These are phyloP conservation scores for Pecoramyces ruminantium DNA, from an alignment of 192 early-diverging fungal species.

Conservation along the genomic window DNA sequence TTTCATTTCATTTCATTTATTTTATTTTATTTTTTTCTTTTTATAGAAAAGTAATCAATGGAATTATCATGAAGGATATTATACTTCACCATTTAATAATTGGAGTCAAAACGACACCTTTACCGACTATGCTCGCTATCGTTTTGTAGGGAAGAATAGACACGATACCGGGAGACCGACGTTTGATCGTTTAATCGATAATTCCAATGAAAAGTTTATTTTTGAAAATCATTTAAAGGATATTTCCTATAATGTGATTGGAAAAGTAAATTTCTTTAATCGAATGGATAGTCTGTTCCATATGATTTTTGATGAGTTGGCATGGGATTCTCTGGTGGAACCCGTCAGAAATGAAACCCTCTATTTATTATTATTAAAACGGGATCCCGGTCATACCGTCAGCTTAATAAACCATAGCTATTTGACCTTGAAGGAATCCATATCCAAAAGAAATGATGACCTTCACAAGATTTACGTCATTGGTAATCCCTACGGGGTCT, in stretches of 20 bases:
- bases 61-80: neutral
- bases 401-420: too few species aligned
- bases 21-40: too few species aligned
- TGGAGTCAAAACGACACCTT: neutral
- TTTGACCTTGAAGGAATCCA: too few species aligned
- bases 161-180: neutral
- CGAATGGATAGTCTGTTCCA: neutral
- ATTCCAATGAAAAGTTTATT: neutral
- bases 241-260: neutral
- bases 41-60: neutral
- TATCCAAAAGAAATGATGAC: too few species aligned
- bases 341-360: too few species aligned
- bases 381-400: too few species aligned
- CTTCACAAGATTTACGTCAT: too few species aligned
- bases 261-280: neutral
- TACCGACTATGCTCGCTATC: neutral
- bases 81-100: neutral
- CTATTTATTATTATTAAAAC: neutral
- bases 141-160: neutral
- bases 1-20: too few species aligned
- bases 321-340: neutral
- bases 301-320: neutral
- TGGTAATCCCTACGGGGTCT: too few species aligned
- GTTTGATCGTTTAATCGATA: neutral
- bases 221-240: neutral